These are phyloP conservation scores for Lentinula guzmanii DNA, from an alignment of 768 basidiomycete genomes.

Conservation along the genomic window DNA sequence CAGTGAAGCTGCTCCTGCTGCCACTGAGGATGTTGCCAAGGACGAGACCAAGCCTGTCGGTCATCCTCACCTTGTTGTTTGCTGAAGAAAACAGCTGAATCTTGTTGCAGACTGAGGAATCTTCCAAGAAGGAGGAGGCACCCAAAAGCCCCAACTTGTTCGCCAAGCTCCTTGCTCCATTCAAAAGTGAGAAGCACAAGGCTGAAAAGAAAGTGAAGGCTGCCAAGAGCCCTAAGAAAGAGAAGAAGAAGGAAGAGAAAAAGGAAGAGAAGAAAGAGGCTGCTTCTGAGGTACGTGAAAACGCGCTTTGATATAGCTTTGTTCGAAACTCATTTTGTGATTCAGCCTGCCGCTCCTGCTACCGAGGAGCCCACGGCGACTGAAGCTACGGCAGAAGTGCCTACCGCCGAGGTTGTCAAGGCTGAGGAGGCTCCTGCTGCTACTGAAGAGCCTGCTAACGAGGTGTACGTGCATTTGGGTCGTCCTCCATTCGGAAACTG, in stretches of 20 bases:
- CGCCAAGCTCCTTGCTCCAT: conserved; percentile 71
- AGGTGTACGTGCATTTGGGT: conserved; percentile 25
- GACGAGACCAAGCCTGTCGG: conserved; percentile 39
- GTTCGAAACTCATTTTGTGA: not conserved
- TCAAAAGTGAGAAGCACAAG: conserved; percentile 66
- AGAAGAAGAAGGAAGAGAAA: conserved; percentile 67
- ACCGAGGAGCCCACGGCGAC: conserved; percentile 29
- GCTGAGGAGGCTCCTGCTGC: conserved; percentile 19
- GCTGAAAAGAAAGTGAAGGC: conserved; percentile 57
- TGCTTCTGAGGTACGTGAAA: conserved; percentile 44
- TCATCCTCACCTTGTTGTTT: conserved; percentile 6
- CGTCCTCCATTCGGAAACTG: not conserved
- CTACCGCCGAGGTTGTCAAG: conserved; percentile 36
- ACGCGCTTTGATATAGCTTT: not conserved
- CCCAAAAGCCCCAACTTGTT: conserved; percentile 79
- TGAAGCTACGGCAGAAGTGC: conserved; percentile 22
- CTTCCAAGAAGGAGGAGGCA: conserved; percentile 68
- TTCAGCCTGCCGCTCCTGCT: conserved; percentile 20
- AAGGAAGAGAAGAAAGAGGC: conserved; percentile 84
- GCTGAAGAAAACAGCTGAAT: not conserved
- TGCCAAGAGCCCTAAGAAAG: conserved; percentile 76
- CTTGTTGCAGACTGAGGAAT: conserved; percentile 35
- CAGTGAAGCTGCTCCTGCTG: conserved; percentile 26
- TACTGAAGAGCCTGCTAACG: conserved; percentile 58
- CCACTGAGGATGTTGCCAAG: conserved; percentile 22